phyloP scores from a whole-genome alignment of 2,329 filamentous ascomycete species.

The Aspergillus ruber region DNA sequence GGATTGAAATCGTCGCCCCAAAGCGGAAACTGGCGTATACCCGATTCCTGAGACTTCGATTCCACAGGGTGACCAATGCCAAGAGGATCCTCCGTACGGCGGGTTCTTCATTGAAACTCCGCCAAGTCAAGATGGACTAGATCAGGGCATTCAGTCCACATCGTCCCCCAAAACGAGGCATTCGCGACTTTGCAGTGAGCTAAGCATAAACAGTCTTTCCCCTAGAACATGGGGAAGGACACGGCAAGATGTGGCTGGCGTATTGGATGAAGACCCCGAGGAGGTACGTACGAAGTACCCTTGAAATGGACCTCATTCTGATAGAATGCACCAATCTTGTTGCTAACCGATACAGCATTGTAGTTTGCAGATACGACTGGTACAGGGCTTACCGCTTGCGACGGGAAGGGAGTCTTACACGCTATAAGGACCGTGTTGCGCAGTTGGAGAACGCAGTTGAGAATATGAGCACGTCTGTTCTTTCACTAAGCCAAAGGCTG shows the following conservation, averaged over 20 bases:
- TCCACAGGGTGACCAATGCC: neutral
- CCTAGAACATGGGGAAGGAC: neutral
- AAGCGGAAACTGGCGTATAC: constrained; percentile 21
- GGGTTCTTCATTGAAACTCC: neutral
- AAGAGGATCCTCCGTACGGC: neutral
- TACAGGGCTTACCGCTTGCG: constrained; percentile 22
- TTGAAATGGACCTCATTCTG: too few relatives aligned
- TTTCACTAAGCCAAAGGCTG: constrained; percentile 16
- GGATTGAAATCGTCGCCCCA: constrained; percentile 28
- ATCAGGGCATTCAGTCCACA: neutral
- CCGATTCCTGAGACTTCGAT: neutral
- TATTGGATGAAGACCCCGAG: neutral
- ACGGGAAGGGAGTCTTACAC: constrained; percentile 16
- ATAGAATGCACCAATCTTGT: neutral
- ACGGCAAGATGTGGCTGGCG: neutral
- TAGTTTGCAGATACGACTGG: constrained; percentile 20
- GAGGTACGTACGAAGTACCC: neutral
- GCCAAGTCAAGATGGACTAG: neutral
- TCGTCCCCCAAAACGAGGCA: neutral
- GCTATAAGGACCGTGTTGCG: constrained; percentile 13
- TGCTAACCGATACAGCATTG: constrained; percentile 11
- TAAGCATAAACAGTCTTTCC: neutral
- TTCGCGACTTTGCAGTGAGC: neutral
- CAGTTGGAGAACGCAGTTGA: constrained; percentile 15
- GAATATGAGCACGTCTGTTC: constrained; percentile 16